A percentile compares a stretch with the other conserved stretches of the same genome.
These are phyloP conservation scores for Penicillium glabrum DNA, from an alignment of 2,329 filamentous ascomycete species.

Conservation along the genomic window DNA sequence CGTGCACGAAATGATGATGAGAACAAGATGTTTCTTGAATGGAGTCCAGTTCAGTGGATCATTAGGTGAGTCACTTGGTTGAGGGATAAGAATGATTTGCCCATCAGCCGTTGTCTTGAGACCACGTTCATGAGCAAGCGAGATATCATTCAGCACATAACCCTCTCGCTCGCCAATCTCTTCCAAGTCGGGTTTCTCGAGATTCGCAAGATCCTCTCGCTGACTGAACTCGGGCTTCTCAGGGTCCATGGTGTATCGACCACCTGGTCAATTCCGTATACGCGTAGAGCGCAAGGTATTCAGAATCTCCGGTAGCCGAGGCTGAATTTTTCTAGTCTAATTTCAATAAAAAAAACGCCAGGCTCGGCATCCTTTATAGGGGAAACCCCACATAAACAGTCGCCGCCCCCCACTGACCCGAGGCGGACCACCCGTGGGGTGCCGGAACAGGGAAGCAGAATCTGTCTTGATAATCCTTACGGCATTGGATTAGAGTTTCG, in stretches of 20 bases:
- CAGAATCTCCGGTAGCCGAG: too few species aligned
- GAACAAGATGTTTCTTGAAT: conserved; percentile 34
- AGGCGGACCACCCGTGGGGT: not conserved
- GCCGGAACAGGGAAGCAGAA: not conserved
- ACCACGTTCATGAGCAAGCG: conserved; percentile 7
- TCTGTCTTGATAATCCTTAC: conserved; percentile 1
- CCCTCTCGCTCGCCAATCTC: conserved; percentile 9
- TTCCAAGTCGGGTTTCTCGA: conserved; percentile 3
- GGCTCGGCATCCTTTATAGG: too few species aligned
- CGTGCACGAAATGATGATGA: conserved; percentile 39
- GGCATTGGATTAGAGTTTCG: not conserved
- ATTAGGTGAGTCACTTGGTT: conserved; percentile 38
- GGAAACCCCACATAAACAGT: too few species aligned
- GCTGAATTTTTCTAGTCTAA: too few species aligned
- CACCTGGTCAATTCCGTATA: too few species aligned
- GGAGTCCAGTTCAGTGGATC: conserved; percentile 42
- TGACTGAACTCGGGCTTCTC: not conserved
- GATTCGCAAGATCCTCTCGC: not conserved
- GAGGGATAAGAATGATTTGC: conserved; percentile 38
- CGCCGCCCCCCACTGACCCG: too few species aligned
- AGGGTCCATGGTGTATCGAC: not conserved
- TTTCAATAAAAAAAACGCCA: not conserved
- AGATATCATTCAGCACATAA: conserved; percentile 9
- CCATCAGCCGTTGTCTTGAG: conserved; percentile 34
- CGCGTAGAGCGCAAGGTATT: too few species aligned